Evolutionary conservation across 345 rosid genomes (phyloP).

Genomic region (Moricandia moricandioides): DNA sequence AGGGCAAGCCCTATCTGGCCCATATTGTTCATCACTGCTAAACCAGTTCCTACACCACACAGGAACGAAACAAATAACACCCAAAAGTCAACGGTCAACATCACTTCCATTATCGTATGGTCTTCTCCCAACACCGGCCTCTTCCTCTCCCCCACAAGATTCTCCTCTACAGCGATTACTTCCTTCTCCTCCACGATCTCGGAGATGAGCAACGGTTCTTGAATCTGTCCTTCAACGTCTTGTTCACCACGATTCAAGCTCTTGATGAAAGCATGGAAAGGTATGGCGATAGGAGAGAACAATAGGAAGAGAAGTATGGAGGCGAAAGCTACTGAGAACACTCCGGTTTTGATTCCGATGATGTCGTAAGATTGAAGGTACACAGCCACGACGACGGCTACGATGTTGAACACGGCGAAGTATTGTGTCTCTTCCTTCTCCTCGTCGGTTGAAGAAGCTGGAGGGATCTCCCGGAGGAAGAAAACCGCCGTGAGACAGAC

Average conservation of each 20-base stretch:
- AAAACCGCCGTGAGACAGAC: slow-evolving; percentile 77
- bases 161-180: neutral
- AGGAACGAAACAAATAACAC: slow-evolving; percentile 71
- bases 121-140: slow-evolving; percentile 78
- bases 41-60: slow-evolving; percentile 58
- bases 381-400: slow-evolving; percentile 74
- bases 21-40: slow-evolving; percentile 63
- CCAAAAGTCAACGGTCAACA: slow-evolving; percentile 80
- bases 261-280: slow-evolving; percentile 44
- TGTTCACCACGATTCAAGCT: slow-evolving; percentile 36
- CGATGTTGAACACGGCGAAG: slow-evolving; percentile 56
- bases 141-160: slow-evolving; percentile 26
- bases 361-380: slow-evolving; percentile 69
- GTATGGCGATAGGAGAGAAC: slow-evolving; percentile 64
- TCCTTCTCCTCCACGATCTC: slow-evolving; percentile 18
- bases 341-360: slow-evolving; percentile 40
- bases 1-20: slow-evolving; percentile 90
- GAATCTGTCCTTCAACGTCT: slow-evolving; percentile 43
- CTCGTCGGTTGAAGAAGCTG: slow-evolving; percentile 40
- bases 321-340: slow-evolving; percentile 45
- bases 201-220: slow-evolving; percentile 49
- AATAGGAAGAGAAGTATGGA: slow-evolving; percentile 50
- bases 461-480: slow-evolving; percentile 85
- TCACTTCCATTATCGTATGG: slow-evolving; percentile 68
- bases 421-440: slow-evolving; percentile 65